These are phyloP conservation scores for Mycena galericulata DNA, from an alignment of 768 basidiomycete species.

Conservation along the genomic window DNA sequence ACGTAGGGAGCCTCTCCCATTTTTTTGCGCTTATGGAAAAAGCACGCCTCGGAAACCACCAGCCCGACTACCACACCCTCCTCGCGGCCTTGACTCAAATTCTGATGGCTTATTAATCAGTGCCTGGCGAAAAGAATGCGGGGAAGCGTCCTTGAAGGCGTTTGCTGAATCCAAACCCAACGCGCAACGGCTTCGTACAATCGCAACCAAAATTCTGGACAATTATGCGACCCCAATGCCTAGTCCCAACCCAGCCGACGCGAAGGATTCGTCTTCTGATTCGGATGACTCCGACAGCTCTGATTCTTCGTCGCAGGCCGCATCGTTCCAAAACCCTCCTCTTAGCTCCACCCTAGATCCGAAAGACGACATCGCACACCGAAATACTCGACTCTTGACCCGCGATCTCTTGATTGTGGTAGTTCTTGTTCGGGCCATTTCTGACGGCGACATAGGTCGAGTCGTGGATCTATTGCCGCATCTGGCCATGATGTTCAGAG, in stretches of 20 bases:
- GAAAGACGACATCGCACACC: conserved; percentile 1
- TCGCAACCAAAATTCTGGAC: conserved; percentile 28
- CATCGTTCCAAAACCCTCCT: too few species aligned
- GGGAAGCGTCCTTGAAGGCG: not conserved
- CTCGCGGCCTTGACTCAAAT: conserved; percentile 31
- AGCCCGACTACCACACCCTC: conserved; percentile 40
- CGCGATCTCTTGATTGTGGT: conserved; percentile 31
- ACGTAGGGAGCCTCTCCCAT: too few species aligned
- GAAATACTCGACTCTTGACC: conserved; percentile 30
- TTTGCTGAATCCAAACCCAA: conserved; percentile 38
- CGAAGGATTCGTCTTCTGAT: not conserved
- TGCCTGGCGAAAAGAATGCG: conserved; percentile 36
- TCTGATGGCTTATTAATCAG: conserved; percentile 33
- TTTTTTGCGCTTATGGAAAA: conserved; percentile 42
- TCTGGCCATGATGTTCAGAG: conserved; percentile 19
- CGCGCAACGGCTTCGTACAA: conserved; percentile 18
- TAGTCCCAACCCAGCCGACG: not conserved
- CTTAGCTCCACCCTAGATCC: not conserved
- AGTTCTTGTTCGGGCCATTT: conserved; percentile 24
- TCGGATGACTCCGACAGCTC: not conserved
- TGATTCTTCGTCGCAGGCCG: not conserved
- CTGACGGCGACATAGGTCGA: conserved; percentile 12
- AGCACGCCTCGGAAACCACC: conserved; percentile 38
- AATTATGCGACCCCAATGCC: conserved; percentile 25
- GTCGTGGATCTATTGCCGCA: conserved; percentile 7